A percentile compares a stretch with the other conserved stretches of the same genome.
Evolutionary conservation across 2,329 filamentous ascomycete genomes (phyloP).

Genomic region (Myriangium duriaei): DNA sequence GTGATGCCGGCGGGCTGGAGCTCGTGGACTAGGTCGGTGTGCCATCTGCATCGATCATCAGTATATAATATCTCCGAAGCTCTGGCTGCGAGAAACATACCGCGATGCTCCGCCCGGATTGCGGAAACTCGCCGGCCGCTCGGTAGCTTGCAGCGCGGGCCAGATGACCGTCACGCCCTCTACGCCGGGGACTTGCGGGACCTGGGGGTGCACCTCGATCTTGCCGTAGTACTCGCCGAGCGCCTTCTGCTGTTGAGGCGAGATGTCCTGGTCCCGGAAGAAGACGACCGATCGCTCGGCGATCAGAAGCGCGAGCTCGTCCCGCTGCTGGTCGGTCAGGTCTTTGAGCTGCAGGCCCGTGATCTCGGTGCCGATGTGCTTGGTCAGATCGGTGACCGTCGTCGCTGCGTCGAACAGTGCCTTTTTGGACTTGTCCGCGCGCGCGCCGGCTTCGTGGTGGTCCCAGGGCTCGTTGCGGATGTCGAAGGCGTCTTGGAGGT

Average conservation of each 20-base stretch:
- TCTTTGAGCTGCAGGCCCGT: conserved; percentile 52
- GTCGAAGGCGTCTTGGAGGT: conserved; percentile 55
- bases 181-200: conserved; percentile 55
- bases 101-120: conserved; percentile 54
- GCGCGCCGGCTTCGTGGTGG: conserved; percentile 48
- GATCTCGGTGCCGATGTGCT: conserved; percentile 52
- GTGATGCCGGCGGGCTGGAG: conserved; percentile 49
- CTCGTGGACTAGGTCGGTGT: conserved; percentile 60
- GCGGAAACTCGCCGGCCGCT: conserved; percentile 49
- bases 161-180: conserved; percentile 51
- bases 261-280: conserved; percentile 49
- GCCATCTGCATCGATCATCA: conserved; percentile 60
- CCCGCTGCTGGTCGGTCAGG: conserved; percentile 44
- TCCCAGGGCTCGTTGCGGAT: conserved; percentile 41
- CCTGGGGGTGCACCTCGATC: conserved; percentile 60
- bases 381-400: conserved; percentile 49
- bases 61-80: too few species aligned
- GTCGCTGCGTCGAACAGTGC: conserved; percentile 48
- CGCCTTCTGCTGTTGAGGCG: conserved; percentile 50
- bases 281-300: conserved; percentile 56
- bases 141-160: conserved; percentile 54
- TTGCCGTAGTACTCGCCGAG: conserved; percentile 53
- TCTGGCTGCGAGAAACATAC: too few species aligned
- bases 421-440: conserved; percentile 45
- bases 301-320: conserved; percentile 50